phyloP scores from a whole-genome alignment of 345 rosid species.

The Gossypium rotundifolium region DNA sequence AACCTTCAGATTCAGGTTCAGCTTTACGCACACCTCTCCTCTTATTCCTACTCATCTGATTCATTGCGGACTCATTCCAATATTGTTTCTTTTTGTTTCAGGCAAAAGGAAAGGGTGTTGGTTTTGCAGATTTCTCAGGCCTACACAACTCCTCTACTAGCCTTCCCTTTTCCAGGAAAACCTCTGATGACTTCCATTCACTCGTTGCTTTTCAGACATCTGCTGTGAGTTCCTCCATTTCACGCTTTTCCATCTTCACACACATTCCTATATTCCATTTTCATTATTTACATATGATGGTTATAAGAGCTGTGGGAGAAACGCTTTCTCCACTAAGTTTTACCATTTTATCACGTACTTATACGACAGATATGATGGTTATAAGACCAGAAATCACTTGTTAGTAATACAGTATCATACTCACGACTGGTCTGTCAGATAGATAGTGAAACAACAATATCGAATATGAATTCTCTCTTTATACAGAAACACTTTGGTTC shows the following conservation, averaged over 20 bases:
- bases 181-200: conserved; percentile 68
- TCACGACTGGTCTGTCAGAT: too few species aligned
- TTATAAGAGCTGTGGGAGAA: too few species aligned
- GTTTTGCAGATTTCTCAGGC: conserved; percentile 76
- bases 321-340: neutral
- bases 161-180: conserved; percentile 55
- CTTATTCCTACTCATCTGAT: neutral
- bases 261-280: neutral
- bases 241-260: neutral
- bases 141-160: conserved; percentile 47
- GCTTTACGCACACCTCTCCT: too few species aligned
- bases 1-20: conserved; percentile 54
- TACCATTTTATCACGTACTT: neutral
- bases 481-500: too few species aligned
- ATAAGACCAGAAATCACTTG: too few species aligned
- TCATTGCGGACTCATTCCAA: neutral
- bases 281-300: too few species aligned
- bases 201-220: conserved; percentile 66
- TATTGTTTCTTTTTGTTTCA: conserved; percentile 13
- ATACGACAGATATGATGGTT: too few species aligned
- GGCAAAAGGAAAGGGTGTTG: conserved; percentile 58
- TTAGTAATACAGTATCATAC: too few species aligned
- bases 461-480: too few species aligned
- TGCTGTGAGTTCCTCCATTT: conserved; percentile 47
- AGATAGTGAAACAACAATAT: too few species aligned